phyloP scores from a whole-genome alignment of 1,284 basidiomycete genomes.

The Marasmius sp. region DNA sequence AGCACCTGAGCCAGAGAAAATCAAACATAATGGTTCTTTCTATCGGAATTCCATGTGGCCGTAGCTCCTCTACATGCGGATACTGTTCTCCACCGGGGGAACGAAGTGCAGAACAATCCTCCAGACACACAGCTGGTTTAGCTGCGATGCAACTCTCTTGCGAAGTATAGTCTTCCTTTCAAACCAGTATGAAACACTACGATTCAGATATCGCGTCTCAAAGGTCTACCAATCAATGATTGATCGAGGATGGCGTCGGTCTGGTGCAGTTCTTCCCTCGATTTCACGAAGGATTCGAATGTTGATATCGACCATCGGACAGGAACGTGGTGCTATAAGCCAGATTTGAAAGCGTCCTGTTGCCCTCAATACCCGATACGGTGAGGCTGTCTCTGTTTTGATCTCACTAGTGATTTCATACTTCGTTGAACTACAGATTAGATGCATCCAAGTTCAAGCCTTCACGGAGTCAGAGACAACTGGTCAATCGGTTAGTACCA shows the following conservation, averaged over 20 bases:
- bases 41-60: constrained; percentile 33
- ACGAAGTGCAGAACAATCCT: constrained; percentile 29
- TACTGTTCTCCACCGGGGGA: constrained; percentile 44
- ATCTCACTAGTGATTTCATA: neutral
- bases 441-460: constrained; percentile 72
- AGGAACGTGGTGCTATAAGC: constrained; percentile 78
- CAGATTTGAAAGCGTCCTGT: constrained; percentile 79
- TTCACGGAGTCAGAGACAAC: constrained; percentile 78
- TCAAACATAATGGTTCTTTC: constrained; percentile 23
- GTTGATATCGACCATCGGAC: neutral
- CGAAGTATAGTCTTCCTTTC: constrained; percentile 35
- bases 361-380: constrained; percentile 74
- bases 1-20: no score
- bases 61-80: constrained; percentile 37
- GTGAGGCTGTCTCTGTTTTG: neutral
- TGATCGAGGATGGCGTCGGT: constrained; percentile 88
- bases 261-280: constrained; percentile 41
- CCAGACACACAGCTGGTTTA: constrained; percentile 33
- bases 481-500: constrained; percentile 58
- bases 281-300: neutral
- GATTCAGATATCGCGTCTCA: neutral
- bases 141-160: constrained; percentile 46
- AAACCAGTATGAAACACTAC: neutral
- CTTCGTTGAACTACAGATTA: constrained; percentile 47
- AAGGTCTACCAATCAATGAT: constrained; percentile 81